Evolutionary conservation across 768 basidiomycete species (phyloP).

Genomic region (Lactarius pseudohatsudake): DNA sequence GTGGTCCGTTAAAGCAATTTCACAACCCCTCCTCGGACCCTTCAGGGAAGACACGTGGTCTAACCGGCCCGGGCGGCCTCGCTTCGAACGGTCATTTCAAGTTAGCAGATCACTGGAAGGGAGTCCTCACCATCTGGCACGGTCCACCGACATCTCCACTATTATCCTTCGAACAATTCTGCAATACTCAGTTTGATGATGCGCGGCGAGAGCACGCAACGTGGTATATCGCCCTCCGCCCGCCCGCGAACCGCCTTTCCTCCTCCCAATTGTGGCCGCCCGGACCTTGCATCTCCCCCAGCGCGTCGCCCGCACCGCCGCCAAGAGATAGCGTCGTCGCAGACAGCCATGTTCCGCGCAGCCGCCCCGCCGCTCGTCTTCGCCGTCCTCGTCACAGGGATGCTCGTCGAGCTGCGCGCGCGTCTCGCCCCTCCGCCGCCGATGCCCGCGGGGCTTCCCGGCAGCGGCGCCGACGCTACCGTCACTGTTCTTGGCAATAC

Average conservation of each 20-base stretch:
- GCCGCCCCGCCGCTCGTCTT: slow-evolving; percentile 15
- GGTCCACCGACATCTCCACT: neutral
- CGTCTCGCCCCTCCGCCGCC: slow-evolving; percentile 10
- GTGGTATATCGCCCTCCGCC: neutral
- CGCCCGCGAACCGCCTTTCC: too few species aligned
- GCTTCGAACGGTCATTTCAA: too few species aligned
- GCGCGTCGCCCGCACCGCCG: neutral
- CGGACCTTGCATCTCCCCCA: neutral
- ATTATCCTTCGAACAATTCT: too few species aligned
- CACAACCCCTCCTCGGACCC: too few species aligned
- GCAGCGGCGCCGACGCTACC: neutral
- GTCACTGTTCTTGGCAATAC: slow-evolving; percentile 4
- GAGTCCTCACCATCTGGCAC: neutral
- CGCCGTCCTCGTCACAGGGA: slow-evolving; percentile 12
- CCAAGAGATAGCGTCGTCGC: neutral
- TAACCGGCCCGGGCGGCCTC: too few species aligned
- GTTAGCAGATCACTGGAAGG: too few species aligned
- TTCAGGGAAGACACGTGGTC: too few species aligned
- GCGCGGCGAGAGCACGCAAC: too few species aligned
- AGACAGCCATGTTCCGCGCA: slow-evolving; percentile 7
- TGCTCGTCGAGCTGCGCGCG: slow-evolving; percentile 15
- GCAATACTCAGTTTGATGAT: too few species aligned
- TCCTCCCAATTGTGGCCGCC: neutral
- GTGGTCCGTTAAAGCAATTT: too few species aligned
- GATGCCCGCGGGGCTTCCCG: neutral